These are phyloP conservation scores for Kodamaea sp. DNA, from an alignment of 1,139 yeast genomes.

Conservation along the genomic window DNA sequence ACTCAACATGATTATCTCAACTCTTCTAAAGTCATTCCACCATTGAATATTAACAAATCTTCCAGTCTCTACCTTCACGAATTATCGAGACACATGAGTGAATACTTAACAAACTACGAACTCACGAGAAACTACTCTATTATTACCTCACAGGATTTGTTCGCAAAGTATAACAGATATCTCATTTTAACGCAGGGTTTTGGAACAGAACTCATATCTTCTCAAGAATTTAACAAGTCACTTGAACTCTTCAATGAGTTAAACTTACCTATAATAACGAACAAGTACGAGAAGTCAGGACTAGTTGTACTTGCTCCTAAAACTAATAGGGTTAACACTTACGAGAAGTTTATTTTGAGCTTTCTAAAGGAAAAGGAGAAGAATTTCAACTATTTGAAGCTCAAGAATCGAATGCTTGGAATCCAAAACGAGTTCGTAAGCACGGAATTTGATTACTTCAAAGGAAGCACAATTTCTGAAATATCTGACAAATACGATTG, in stretches of 20 bases:
- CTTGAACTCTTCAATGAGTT: constrained; percentile 32
- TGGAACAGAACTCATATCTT: constrained; percentile 37
- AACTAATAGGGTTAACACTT: constrained; percentile 20
- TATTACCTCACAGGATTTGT: constrained; percentile 44
- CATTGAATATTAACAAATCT: constrained; percentile 29
- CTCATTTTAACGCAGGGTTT: constrained; percentile 41
- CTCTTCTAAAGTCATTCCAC: constrained; percentile 24
- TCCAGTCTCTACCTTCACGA: constrained; percentile 40
- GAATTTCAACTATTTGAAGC: constrained; percentile 27
- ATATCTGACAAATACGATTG: constrained; percentile 48
- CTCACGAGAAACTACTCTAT: constrained; percentile 37
- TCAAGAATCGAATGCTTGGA: constrained; percentile 22
- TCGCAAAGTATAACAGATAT: constrained; percentile 45
- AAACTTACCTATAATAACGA: constrained; percentile 34
- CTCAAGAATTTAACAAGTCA: constrained; percentile 34
- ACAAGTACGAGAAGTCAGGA: constrained; percentile 38
- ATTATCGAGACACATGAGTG: constrained; percentile 51
- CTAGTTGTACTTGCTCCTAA: constrained; percentile 33
- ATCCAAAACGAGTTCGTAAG: constrained; percentile 26
- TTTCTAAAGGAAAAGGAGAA: constrained; percentile 27
- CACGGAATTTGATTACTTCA: constrained; percentile 26
- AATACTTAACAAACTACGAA: constrained; percentile 41
- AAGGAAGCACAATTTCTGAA: constrained; percentile 40
- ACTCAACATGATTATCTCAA: constrained; percentile 5
- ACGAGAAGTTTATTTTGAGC: constrained; percentile 26